Base-by-base conservation (phyloP, 108 stramenopile genomes). In the Skeletonema tropicum region DNA sequence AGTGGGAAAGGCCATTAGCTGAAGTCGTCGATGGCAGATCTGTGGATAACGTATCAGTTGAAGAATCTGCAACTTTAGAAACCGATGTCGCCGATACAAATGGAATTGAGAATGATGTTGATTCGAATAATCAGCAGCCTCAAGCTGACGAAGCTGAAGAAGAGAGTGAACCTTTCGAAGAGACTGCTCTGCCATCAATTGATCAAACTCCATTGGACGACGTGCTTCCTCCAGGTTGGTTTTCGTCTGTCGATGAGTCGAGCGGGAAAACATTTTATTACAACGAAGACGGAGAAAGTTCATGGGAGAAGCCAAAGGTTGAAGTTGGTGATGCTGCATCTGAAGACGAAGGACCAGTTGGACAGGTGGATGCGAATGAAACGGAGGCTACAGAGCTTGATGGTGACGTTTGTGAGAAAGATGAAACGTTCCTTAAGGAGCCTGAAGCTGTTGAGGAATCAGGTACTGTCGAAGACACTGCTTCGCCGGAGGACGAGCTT, bases 221-320 rank as follows among this genome's bases (percentile, higher is more conserved):
- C 21, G 26, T 41, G 21, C 31, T 39, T 7, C 63, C 45, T 9
- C 52, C 49, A n/a, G 52, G 52, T 23, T 55, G 52, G 52, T 23
- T 55, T 21, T 6, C 52, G 23, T 55, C 52, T 2, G 21, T 55
- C 8, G 52, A 55, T 55, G 52, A 55, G 52, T 10, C 52, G 9
- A 55, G 9, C 25, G 21, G 62, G 41, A 57, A 52, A 52, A 57
- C 58, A 6, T 94, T 93, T 66, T 96, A 92, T 83, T 94, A 90
- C 84, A 90, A 90, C 82, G 68, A 88, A 63, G 76, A 85, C 57
- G 94, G 94, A 5, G 92, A 94, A 74, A 89, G 93, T 17, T 71
- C 89, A 14, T 94, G 94, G 92, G 83, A 95, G 58, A 83, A 85
- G 52, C 95, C 93, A 25, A 45, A 30, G 67, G 17, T 71, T 21